A percentile compares a stretch with the other conserved stretches of the same genome.
Evolutionary conservation across 2,329 filamentous ascomycete genomes (phyloP).

Genomic region (Stagonosporopsis chrysanthemi): DNA sequence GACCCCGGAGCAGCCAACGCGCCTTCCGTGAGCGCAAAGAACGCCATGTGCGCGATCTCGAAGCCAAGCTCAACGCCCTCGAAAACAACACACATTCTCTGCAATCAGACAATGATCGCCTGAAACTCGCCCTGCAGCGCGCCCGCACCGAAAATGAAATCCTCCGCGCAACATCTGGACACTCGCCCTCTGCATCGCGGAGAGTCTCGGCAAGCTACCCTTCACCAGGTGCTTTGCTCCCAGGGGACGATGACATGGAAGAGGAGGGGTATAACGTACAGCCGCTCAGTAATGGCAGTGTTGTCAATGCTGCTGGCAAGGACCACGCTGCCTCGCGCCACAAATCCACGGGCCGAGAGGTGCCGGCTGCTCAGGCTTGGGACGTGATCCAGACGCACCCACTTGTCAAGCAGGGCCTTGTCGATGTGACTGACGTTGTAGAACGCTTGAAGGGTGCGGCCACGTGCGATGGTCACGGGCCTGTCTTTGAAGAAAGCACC

Average conservation of each 20-base stretch:
- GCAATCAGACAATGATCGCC: conserved; percentile 81
- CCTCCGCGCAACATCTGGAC: conserved; percentile 75
- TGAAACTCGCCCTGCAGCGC: conserved; percentile 84
- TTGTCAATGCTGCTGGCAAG: conserved; percentile 42
- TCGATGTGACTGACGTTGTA: conserved; percentile 83
- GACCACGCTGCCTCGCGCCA: conserved; percentile 34
- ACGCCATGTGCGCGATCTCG: conserved; percentile 89
- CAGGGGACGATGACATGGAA: conserved; percentile 25
- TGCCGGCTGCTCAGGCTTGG: conserved; percentile 69
- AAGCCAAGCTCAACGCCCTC: conserved; percentile 80
- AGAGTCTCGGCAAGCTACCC: conserved; percentile 47
- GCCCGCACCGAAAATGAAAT: conserved; percentile 93
- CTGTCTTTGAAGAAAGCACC: conserved; percentile 81
- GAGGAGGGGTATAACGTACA: conserved; percentile 43
- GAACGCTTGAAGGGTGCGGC: conserved; percentile 77
- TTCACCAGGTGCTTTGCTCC: conserved; percentile 48
- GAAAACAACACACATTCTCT: conserved; percentile 77
- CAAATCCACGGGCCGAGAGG: conserved; percentile 35
- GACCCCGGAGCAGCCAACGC: conserved; percentile 72
- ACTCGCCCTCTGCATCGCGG: conserved; percentile 53
- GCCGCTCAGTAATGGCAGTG: conserved; percentile 37
- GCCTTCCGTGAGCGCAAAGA: conserved; percentile 97
- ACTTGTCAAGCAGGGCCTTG: conserved; percentile 75
- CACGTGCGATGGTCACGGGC: conserved; percentile 83
- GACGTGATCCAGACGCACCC: conserved; percentile 85